phyloP scores from a whole-genome alignment of 2,329 filamentous ascomycete species.

The Thelonectria discophora region DNA sequence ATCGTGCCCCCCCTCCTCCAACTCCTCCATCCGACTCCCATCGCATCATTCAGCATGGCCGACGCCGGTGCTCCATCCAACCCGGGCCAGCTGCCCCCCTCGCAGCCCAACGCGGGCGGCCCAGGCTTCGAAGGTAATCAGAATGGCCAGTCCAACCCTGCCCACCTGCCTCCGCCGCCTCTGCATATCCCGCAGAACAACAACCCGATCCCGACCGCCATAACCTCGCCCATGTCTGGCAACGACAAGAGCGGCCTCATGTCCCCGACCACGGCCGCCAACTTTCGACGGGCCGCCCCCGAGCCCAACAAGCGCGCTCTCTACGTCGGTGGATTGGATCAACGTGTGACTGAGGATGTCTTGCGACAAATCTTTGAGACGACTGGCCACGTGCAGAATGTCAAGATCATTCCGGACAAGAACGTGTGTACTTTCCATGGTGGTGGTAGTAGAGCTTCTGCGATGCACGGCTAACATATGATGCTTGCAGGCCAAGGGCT shows the following conservation, averaged over 20 bases:
- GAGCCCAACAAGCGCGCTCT: slow-evolving; percentile 98
- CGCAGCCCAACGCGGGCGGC: slow-evolving; percentile 73
- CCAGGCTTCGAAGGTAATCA: slow-evolving; percentile 81
- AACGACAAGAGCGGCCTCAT: slow-evolving; percentile 72
- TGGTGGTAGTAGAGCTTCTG: too few relatives aligned
- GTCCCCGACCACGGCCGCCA: slow-evolving; percentile 84
- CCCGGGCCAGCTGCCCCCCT: slow-evolving; percentile 72
- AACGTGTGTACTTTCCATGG: slow-evolving; percentile 73
- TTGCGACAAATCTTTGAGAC: slow-evolving; percentile 98
- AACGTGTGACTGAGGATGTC: slow-evolving; percentile 94
- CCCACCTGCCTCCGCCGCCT: slow-evolving; percentile 89
- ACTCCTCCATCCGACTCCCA: slow-evolving; percentile 27
- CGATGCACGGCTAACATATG: slow-evolving; percentile 33
- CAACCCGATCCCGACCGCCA: slow-evolving; percentile 92
- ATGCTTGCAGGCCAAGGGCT: slow-evolving; percentile 81
- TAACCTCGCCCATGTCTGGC: slow-evolving; percentile 85
- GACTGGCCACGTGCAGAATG: slow-evolving; percentile 95
- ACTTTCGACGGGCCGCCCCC: slow-evolving; percentile 89
- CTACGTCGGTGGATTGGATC: slow-evolving; percentile 94
- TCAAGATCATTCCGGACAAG: slow-evolving; percentile 99
- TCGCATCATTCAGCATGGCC: slow-evolving; percentile 69
- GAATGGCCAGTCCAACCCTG: slow-evolving; percentile 72
- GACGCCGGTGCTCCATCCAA: slow-evolving; percentile 73
- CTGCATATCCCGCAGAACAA: slow-evolving; percentile 96
- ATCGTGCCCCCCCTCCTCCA: slow-evolving; percentile 29